Evolutionary conservation across 495 filamentous ascomycete genomes (phyloP), one percentile per base, ranked within the genome.

Genomic region (Penicillium lividum): DNA sequence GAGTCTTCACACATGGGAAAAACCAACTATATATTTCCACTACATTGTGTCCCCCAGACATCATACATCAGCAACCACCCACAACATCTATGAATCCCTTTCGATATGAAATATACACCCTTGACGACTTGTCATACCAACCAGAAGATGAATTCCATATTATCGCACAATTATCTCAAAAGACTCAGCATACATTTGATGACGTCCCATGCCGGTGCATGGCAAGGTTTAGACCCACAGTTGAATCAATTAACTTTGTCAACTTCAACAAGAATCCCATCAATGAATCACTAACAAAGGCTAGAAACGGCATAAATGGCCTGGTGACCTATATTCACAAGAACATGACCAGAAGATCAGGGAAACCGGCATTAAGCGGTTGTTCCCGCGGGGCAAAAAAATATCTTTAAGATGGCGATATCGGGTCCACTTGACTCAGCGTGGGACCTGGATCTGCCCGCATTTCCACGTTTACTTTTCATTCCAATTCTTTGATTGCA

Each of bases 381-480:
- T 31, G 30, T 68, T 70, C 62, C 67, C 67, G 67, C 55, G 58
- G 62, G 60, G 55, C 38, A 56, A 56, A 65, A 22, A 65, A 63
- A 63, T 51, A 54, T 36, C 29, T 27, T 25, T 22, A 56, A 48
- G 27, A n/a, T 4, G 15, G 67, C 67, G 67, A 68, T 63, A 68
- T 68, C 65, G 67, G 67, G 18, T 44, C 22, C 22, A 22, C 22
- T 68, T 68, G 67, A 70, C 58, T 70, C 67, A 70, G 65, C 65
- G 31, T 49, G n/a, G 22, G 22, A 22, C 22, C 22, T 22, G 22
- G 22, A 22, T 22, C 7, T n/a, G 22, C 44, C 31, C 34, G 16
- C n/a, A 56, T n/a, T 42, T 43, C 33, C 3, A 43, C 27, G 29
- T 38, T 40, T 16, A 5, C 13, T 16, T 16, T 16, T 40, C 22